Percentiles rank a stretch among this genome's conserved stretches.
These are phyloP conservation scores for Eucalyptus polyanthemos DNA, from an alignment of 345 rosid species.

Conservation along the genomic window DNA sequence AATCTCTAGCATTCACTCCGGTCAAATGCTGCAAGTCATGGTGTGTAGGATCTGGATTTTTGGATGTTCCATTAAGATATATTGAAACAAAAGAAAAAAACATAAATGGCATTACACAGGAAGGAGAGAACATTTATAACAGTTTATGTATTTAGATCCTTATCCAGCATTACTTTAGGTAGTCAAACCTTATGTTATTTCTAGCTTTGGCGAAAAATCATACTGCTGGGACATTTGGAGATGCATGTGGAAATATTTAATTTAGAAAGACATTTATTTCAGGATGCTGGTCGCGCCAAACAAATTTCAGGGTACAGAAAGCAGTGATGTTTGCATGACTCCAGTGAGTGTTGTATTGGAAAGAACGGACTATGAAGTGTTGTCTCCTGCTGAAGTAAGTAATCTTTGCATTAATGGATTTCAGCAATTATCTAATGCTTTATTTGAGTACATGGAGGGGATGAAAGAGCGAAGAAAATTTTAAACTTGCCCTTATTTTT, in stretches of 20 bases:
- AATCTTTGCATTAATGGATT: not conserved
- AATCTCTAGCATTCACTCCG: not conserved
- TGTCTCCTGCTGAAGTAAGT: slow-evolving; percentile 9
- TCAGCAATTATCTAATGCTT: not conserved
- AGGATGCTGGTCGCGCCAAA: not conserved
- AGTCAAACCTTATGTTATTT: not conserved
- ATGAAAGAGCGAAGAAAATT: not conserved
- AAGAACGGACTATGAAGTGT: not conserved
- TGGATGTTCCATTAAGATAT: not conserved
- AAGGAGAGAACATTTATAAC: not conserved
- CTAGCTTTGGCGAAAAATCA: not conserved
- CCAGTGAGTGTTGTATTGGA: slow-evolving; percentile 1
- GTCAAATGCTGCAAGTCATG: not conserved
- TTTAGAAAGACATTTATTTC: not conserved
- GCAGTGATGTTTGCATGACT: slow-evolving; percentile 1
- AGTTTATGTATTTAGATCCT: not conserved
- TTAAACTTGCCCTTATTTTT: not conserved
- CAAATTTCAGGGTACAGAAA: not conserved
- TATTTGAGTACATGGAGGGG: not conserved
- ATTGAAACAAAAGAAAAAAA: not conserved
- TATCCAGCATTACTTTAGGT: not conserved
- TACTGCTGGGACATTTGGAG: not conserved
- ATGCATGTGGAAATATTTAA: not conserved
- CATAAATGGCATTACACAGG: not conserved
- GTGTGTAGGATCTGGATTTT: not conserved